Percentiles rank a stretch among this genome's conserved stretches.
Conservation (phyloP, 257 asterid genomes). For the Solanum chiquidenum region DNA sequence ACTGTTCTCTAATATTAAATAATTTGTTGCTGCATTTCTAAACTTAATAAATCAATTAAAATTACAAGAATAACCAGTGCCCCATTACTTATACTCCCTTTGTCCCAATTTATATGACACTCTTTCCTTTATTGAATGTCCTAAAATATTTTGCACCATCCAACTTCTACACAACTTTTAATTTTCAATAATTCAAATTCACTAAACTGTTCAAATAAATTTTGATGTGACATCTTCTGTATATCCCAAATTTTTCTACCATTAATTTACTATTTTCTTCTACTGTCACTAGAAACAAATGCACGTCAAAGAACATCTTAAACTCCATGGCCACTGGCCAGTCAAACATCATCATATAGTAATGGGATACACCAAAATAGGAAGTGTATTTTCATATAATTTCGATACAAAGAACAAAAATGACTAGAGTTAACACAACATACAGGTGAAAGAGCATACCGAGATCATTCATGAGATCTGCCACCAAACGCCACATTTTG, state of each 20-base stretch:
- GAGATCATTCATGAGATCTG: constrained; percentile 97
- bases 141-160: background rate
- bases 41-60: background rate
- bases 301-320: background rate
- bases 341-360: background rate
- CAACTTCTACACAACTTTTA: background rate
- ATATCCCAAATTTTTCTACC: background rate
- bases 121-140: background rate
- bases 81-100: background rate
- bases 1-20: background rate
- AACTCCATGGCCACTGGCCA: background rate
- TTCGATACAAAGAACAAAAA: background rate
- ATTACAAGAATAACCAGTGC: background rate
- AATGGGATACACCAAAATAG: background rate
- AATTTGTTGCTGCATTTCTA: background rate
- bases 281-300: background rate
- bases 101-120: background rate
- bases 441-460: constrained; percentile 31
- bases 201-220: background rate
- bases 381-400: background rate
- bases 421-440: background rate
- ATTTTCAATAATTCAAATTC: background rate
- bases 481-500: constrained; percentile 99
- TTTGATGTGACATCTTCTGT: background rate
- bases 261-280: background rate